Conservation (phyloP, 768 basidiomycete genomes). For the Amanita inopinata region DNA sequence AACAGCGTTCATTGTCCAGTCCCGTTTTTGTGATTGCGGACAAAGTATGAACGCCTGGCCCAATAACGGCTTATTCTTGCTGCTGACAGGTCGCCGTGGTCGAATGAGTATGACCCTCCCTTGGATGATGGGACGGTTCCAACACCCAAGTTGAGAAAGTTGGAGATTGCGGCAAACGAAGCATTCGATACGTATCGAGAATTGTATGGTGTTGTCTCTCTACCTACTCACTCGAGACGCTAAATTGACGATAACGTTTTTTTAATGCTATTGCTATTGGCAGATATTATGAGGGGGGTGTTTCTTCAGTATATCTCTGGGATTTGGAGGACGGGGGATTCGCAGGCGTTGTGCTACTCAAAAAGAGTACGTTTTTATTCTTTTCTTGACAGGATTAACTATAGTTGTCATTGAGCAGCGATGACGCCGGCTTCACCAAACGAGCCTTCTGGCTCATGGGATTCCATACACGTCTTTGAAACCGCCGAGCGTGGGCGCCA, state of each 20-base stretch:
- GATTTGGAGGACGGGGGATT: conserved; percentile 94
- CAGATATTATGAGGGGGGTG: conserved; percentile 97
- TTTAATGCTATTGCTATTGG: background rate
- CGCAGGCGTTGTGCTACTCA: conserved; percentile 91
- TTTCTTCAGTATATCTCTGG: conserved; percentile 96
- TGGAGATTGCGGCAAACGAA: conserved; percentile 90
- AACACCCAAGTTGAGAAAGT: conserved; percentile 72
- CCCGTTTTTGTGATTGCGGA: background rate
- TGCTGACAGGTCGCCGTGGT: conserved; percentile 83
- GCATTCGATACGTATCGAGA: conserved; percentile 97
- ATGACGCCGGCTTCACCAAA: conserved; percentile 45
- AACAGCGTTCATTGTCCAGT: background rate
- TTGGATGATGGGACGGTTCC: conserved; percentile 86
- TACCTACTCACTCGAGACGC: too few species aligned
- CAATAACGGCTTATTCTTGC: too few species aligned
- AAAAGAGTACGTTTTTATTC: conserved; percentile 62
- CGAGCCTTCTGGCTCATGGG: conserved; percentile 86
- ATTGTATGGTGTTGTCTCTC: conserved; percentile 42
- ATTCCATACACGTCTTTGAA: conserved; percentile 98
- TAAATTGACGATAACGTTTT: too few species aligned
- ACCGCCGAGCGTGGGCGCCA: conserved; percentile 83
- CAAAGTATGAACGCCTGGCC: too few species aligned
- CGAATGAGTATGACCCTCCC: conserved; percentile 90
- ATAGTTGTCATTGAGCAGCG: conserved; percentile 28
- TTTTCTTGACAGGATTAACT: background rate